These are phyloP conservation scores for Phytophthora megakarya DNA, from an alignment of 352 stramenopile genomes.

Conservation along the genomic window DNA sequence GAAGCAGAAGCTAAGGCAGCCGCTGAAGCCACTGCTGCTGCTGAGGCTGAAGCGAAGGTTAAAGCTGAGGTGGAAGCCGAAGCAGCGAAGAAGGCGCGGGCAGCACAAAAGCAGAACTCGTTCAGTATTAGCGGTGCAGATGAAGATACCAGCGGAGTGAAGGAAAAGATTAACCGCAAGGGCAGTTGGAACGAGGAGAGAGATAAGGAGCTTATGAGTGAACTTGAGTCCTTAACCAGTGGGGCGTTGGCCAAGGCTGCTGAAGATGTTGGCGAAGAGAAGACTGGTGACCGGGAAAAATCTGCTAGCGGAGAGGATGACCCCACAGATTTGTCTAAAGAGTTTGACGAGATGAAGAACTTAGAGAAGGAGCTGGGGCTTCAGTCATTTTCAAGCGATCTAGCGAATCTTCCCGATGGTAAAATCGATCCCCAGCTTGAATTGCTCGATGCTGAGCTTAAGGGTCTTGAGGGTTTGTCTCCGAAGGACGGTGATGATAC, in stretches of 20 bases:
- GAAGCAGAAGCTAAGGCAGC: slow-evolving; percentile 54
- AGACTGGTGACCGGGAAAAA: slow-evolving; percentile 29
- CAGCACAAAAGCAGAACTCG: slow-evolving; percentile 46
- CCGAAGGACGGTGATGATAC: slow-evolving; percentile 45
- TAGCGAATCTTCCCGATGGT: slow-evolving; percentile 46
- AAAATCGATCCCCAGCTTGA: slow-evolving; percentile 72
- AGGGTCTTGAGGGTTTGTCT: slow-evolving; percentile 62
- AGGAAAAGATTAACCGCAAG: slow-evolving; percentile 59
- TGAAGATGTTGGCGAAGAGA: slow-evolving; percentile 48
- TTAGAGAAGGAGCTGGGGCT: slow-evolving; percentile 85
- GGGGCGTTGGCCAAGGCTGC: slow-evolving; percentile 56
- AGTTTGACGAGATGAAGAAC: slow-evolving; percentile 86
- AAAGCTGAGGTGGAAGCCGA: slow-evolving; percentile 41
- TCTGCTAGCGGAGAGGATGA: slow-evolving; percentile 36
- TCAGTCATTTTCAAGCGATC: slow-evolving; percentile 56
- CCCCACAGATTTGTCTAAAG: slow-evolving; percentile 54
- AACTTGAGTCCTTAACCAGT: slow-evolving; percentile 80
- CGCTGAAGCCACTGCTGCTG: slow-evolving; percentile 42
- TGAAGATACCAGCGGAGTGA: slow-evolving; percentile 51
- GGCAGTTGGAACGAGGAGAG: slow-evolving; percentile 86
- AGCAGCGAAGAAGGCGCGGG: slow-evolving; percentile 35
- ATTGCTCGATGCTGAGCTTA: slow-evolving; percentile 73
- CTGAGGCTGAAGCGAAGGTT: slow-evolving; percentile 41
- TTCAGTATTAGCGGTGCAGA: slow-evolving; percentile 81
- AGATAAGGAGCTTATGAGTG: slow-evolving; percentile 86